Percentiles rank a stretch among this genome's conserved stretches.
Conservation (phyloP, 1,139 yeast species). For the Protomyces arabidopsidicola region DNA sequence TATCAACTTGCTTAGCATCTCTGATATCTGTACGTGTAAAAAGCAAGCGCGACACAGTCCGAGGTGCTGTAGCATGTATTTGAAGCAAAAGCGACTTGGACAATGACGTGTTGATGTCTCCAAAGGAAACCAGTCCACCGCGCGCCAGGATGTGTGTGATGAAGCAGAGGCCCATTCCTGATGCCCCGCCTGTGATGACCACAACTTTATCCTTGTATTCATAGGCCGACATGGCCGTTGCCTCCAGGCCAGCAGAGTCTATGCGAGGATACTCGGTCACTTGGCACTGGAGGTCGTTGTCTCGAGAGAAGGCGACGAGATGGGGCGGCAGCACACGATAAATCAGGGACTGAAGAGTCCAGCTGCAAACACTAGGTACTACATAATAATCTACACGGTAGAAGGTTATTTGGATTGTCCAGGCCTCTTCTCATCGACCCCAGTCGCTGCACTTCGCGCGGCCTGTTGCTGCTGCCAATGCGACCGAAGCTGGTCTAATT, state of each 20-base stretch:
- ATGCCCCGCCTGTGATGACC: constrained; percentile 23
- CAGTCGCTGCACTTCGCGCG: background rate
- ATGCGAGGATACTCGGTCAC: no score
- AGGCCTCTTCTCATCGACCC: no score
- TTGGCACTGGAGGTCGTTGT: no score
- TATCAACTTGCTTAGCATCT: constrained; percentile 1
- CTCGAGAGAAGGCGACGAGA: no score
- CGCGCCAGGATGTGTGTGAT: constrained; percentile 12
- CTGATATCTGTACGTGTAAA: constrained; percentile 23
- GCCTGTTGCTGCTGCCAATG: constrained; percentile 17
- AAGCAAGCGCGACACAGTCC: constrained; percentile 17
- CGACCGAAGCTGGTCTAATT: constrained; percentile 26
- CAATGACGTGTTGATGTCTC: constrained; percentile 20
- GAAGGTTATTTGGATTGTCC: no score
- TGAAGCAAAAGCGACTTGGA: constrained; percentile 19
- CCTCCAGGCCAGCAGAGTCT: no score
- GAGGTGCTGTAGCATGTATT: constrained; percentile 18
- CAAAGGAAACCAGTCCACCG: constrained; percentile 20
- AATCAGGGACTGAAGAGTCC: no score
- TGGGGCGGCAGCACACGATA: no score
- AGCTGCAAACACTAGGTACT: no score
- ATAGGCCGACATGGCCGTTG: background rate
- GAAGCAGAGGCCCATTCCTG: constrained; percentile 25
- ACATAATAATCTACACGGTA: no score
- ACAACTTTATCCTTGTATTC: constrained; percentile 20